phyloP scores from a whole-genome alignment of 805 yeast genomes.

The Wickerhamiella parazyma region DNA sequence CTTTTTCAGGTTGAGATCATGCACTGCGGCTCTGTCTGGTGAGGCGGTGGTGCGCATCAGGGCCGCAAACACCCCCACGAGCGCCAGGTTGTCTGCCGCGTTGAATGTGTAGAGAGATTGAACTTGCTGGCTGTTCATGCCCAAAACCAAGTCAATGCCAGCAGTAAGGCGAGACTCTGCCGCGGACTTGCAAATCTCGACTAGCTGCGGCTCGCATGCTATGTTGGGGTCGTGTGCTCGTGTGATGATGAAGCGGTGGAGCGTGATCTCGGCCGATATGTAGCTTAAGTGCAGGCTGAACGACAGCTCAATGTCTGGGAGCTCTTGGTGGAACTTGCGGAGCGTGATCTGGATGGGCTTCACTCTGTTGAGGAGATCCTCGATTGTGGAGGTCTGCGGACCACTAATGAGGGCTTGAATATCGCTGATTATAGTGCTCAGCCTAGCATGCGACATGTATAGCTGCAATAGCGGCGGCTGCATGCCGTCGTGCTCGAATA shows the following conservation, averaged over 20 bases:
- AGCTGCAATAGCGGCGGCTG: constrained; percentile 35
- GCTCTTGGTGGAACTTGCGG: constrained; percentile 25
- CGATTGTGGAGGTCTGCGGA: constrained; percentile 19
- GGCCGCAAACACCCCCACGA: constrained; percentile 82
- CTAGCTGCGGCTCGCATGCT: constrained; percentile 39
- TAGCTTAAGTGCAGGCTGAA: constrained; percentile 48
- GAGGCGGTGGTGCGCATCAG: constrained; percentile 48
- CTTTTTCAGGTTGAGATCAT: constrained; percentile 54
- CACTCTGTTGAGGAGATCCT: constrained; percentile 57
- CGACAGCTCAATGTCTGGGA: constrained; percentile 9
- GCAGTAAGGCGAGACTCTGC: constrained; percentile 73
- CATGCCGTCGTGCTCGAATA: constrained; percentile 25
- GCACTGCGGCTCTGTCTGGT: constrained; percentile 47
- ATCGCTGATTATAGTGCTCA: constrained; percentile 26
- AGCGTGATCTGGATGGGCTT: constrained; percentile 35
- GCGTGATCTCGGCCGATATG: constrained; percentile 76
- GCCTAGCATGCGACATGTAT: constrained; percentile 24
- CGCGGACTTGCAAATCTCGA: constrained; percentile 65
- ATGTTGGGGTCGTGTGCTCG: constrained; percentile 21
- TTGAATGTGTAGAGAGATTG: constrained; percentile 86
- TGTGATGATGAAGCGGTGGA: constrained; percentile 45
- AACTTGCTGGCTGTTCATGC: constrained; percentile 66
- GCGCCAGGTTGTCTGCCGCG: constrained; percentile 60
- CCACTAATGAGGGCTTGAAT: constrained; percentile 25
- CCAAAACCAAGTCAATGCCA: constrained; percentile 64